Conservation (phyloP, 192 early-diverging fungal species). For the Podochytrium sp. region DNA sequence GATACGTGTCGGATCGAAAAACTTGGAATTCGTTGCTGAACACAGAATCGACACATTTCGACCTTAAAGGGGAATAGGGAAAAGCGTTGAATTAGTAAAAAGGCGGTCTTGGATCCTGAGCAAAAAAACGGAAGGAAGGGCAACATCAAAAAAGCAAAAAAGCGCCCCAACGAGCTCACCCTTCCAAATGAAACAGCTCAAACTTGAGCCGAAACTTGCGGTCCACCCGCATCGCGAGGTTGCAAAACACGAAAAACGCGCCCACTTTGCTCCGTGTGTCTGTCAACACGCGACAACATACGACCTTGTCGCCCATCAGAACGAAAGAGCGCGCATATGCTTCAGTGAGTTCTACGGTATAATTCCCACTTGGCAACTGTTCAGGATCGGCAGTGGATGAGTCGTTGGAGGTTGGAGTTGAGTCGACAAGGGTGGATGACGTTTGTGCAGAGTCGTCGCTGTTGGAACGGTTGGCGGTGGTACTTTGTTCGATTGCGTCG, state of each 20-base stretch:
- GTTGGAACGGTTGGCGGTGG: no score
- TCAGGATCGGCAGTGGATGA: no score
- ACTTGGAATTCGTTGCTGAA: not conserved
- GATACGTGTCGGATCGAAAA: not conserved
- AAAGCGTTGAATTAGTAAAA: no score
- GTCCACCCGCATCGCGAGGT: slow-evolving; percentile 46
- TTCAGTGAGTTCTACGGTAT: slow-evolving; percentile 10
- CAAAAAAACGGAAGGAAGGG: no score
- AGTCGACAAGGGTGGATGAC: not conserved
- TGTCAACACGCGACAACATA: not conserved
- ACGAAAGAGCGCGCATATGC: not conserved
- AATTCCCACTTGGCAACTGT: not conserved
- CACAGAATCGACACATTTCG: not conserved
- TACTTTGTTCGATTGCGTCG: no score
- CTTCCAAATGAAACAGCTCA: slow-evolving; percentile 27
- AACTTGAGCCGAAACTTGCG: slow-evolving; percentile 48
- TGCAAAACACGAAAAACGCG: slow-evolving; percentile 55
- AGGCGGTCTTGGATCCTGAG: no score
- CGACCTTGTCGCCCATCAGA: slow-evolving; percentile 35
- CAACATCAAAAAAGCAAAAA: no score
- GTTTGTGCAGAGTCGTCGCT: not conserved
- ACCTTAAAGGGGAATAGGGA: no score
- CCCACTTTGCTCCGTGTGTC: slow-evolving; percentile 40
- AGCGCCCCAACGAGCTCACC: no score
- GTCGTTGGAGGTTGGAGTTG: not conserved